Conservation (phyloP, 2,329 filamentous ascomycete genomes). For the Epichloe elymi region DNA sequence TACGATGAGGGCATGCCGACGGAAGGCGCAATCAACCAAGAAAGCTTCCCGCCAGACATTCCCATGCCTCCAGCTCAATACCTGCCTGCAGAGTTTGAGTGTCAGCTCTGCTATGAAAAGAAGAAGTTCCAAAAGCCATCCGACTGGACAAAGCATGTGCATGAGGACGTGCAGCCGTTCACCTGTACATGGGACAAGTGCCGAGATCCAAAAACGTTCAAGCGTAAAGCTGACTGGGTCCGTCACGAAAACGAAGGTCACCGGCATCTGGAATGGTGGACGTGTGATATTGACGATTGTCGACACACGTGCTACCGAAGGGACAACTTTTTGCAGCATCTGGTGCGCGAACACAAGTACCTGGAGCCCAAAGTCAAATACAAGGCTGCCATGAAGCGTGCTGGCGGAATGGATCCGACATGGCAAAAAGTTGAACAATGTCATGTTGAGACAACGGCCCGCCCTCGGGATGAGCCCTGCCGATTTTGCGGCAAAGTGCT, state of each 20-base stretch:
- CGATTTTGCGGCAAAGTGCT: slow-evolving; percentile 76
- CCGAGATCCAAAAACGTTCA: slow-evolving; percentile 79
- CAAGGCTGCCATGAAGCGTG: slow-evolving; percentile 52
- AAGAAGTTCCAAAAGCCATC: slow-evolving; percentile 86
- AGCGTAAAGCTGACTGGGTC: slow-evolving; percentile 92
- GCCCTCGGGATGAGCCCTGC: slow-evolving; percentile 65
- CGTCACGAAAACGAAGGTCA: slow-evolving; percentile 88
- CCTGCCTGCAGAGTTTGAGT: slow-evolving; percentile 81
- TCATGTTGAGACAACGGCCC: slow-evolving; percentile 52
- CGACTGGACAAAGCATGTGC: slow-evolving; percentile 93
- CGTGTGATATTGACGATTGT: slow-evolving; percentile 69
- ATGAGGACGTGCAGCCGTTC: slow-evolving; percentile 87
- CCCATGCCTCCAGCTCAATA: slow-evolving; percentile 65
- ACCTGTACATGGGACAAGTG: slow-evolving; percentile 83
- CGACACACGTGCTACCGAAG: slow-evolving; percentile 72
- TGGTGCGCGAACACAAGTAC: slow-evolving; percentile 83
- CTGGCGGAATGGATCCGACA: slow-evolving; percentile 46
- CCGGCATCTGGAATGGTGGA: slow-evolving; percentile 83
- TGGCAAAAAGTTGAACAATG: slow-evolving; percentile 71
- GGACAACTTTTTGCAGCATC: slow-evolving; percentile 86
- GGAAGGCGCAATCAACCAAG: slow-evolving; percentile 56
- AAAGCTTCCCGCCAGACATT: slow-evolving; percentile 69
- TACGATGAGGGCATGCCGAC: slow-evolving; percentile 49
- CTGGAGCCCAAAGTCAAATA: slow-evolving; percentile 69
- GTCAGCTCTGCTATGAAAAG: slow-evolving; percentile 69